Base-by-base conservation (phyloP, 2,329 filamentous ascomycete species). In the Thielaviopsis euricoi region DNA sequence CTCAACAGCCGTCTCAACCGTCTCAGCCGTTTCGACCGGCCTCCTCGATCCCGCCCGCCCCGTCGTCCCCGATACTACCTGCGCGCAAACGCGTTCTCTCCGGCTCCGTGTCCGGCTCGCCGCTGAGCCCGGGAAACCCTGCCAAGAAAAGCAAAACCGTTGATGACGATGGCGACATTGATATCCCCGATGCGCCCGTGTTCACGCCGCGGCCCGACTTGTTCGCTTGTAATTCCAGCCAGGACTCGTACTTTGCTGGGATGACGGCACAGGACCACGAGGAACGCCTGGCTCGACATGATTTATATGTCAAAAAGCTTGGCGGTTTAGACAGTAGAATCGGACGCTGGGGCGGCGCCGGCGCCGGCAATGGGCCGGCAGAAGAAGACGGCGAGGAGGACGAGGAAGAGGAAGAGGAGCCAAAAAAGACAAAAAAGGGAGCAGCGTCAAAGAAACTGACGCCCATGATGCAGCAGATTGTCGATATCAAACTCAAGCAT, bases 401-500 rank as follows among this genome's bases (percentile, higher is more conserved):
- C 9, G 78, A 73, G 0, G 78, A 76, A 4, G 80, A 70, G 9
- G 81, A 80, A 2, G 82, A 76, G 7, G 83, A 75, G 63, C 70
- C 0, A 79, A 76, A 62, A 94, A 87, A 71, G 40, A 33, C 19
- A 29, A 53, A 23, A 22, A 23, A 15, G 26, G 26, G 6, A 22
- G 17, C 54, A 13, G 53, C 29, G 22, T 23, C 29, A 23, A 60
- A 77, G 1, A 96, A 96, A 68, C 78, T 98, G 61, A 98, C 93
- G 0, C 93, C 93, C 0, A 86, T 98, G 83, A 90, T 97, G 69
- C 80, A 86, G 48, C 93, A 97, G 66, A 86, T 95, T 59, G 77
- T 98, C 6, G 90, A 95, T 19, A 95, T 98, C 69, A 98, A 98
- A 72, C 79, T 83, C 61, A 87, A 91, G 64, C 84, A 97, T 67